Evolutionary conservation across 805 yeast genomes (phyloP), one percentile per base, ranked within the genome.

Genomic region (Debaryomyces tyrocola): DNA sequence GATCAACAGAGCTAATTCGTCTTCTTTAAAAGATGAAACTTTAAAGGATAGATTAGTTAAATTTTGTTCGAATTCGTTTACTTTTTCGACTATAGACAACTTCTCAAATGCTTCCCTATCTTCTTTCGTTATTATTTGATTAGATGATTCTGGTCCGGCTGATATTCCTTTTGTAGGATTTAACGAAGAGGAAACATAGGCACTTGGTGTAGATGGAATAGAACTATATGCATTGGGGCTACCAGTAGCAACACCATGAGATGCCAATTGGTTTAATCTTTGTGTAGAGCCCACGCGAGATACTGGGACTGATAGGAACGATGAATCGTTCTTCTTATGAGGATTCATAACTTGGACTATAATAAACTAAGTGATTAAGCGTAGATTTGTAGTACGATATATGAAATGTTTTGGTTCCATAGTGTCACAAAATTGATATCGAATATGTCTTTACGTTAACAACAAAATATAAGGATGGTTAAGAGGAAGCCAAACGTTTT

Each of bases 111-210:
- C 44, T 9, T 56, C 57, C 10, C 59, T 46, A 20, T 63, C 70
- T 18, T 62, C 64, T 20, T 51, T 56, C 1, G 60, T 51, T 50
- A 31, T 48, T 50, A 33, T 40, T 40, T 40, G 45, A 48, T 55
- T 59, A 2, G 62, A 51, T 6, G 58, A 50, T n/a, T 55, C 57
- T 1, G 69, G 68, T 65, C 46, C 60, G 56, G 20, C 56, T 8
- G 20, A 18, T 18, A 12, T 20, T 15, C n/a, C 17, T 17, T 35
- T 35, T 7, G 38, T 57, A 9, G 77, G 77, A 45, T 72, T 73
- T 33, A 72, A 59, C 11, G 75, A 68, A 14, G 74, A 68, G 7
- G 67, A 54, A 28, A 67, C 66, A 47, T 69, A 68, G 7, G 58
- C 48, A n/a, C 50, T 50, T 3, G 69, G 65, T 1, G 64, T 57